phyloP scores from a whole-genome alignment of 176 grass and related monocot genomes.

The Secale cereale region DNA sequence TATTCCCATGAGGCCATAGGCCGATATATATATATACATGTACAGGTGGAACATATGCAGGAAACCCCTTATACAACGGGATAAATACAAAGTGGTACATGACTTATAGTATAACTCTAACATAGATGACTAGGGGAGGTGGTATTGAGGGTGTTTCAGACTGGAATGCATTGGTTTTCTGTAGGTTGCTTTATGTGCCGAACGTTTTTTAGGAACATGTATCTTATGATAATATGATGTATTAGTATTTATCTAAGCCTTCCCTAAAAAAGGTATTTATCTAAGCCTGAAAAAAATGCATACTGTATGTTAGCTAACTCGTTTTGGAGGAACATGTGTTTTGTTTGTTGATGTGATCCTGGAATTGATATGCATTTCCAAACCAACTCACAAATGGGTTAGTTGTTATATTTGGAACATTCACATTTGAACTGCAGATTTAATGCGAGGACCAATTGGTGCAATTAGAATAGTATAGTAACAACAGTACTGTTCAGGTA shows the following conservation, averaged over 20 bases:
- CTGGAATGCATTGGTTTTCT: background rate
- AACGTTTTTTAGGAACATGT: background rate
- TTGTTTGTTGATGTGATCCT: background rate
- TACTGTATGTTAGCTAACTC: background rate
- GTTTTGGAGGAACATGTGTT: background rate
- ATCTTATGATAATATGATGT: background rate
- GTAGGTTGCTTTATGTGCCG: background rate
- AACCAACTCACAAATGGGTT: background rate
- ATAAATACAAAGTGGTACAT: too few species aligned
- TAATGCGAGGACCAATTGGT: background rate
- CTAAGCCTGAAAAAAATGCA: background rate
- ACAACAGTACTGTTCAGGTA: background rate
- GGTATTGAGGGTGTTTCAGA: background rate
- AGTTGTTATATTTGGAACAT: background rate
- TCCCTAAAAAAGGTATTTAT: too few species aligned
- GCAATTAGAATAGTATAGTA: background rate
- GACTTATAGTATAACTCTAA: too few species aligned
- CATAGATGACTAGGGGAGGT: background rate
- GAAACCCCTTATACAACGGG: too few species aligned
- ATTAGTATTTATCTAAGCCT: background rate
- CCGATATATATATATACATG: too few species aligned
- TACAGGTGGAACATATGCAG: too few species aligned
- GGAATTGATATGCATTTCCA: background rate
- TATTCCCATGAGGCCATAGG: too few species aligned
- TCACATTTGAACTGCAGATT: background rate